Evolutionary conservation across 495 filamentous ascomycete genomes (phyloP).

Genomic region (Baudoinia panamericana): DNA sequence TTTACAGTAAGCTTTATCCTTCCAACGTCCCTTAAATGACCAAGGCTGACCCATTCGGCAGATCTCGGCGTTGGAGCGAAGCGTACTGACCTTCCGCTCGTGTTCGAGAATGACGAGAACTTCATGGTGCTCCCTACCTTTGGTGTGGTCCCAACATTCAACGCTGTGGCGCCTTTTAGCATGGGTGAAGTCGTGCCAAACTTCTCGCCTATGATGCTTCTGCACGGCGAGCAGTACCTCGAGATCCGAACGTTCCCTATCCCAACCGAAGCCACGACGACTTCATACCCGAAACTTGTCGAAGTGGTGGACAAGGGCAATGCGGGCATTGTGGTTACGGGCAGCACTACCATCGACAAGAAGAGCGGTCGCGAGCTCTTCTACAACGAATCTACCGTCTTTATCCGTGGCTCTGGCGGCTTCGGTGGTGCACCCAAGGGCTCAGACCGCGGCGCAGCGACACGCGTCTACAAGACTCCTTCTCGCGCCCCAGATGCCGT

Average conservation of each 20-base stretch:
- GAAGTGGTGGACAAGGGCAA: constrained; percentile 94
- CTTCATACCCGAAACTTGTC: constrained; percentile 74
- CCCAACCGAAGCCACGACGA: constrained; percentile 68
- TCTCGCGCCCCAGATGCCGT: constrained; percentile 64
- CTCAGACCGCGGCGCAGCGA: constrained; percentile 62
- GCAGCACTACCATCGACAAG: constrained; percentile 67
- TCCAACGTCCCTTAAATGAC: constrained; percentile 9
- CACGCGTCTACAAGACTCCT: constrained; percentile 65
- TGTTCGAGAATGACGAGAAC: constrained; percentile 77
- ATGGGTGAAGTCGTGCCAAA: constrained; percentile 78
- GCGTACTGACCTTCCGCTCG: constrained; percentile 72
- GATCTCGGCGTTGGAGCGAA: constrained; percentile 88
- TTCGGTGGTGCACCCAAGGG: constrained; percentile 81
- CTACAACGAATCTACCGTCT: constrained; percentile 88
- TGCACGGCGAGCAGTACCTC: constrained; percentile 97
- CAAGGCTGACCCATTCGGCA: constrained; percentile 1
- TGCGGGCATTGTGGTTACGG: constrained; percentile 71
- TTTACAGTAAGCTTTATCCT: constrained; percentile 52
- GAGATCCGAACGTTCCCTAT: constrained; percentile 91
- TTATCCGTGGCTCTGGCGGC: constrained; percentile 83
- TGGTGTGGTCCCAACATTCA: constrained; percentile 88
- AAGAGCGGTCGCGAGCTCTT: constrained; percentile 76
- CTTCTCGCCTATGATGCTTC: constrained; percentile 97
- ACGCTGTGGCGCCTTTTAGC: constrained; percentile 66
- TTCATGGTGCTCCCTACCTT: constrained; percentile 92